These are phyloP conservation scores for Clitoria ternatea DNA, from an alignment of 306 rosid genomes.

Conservation along the genomic window DNA sequence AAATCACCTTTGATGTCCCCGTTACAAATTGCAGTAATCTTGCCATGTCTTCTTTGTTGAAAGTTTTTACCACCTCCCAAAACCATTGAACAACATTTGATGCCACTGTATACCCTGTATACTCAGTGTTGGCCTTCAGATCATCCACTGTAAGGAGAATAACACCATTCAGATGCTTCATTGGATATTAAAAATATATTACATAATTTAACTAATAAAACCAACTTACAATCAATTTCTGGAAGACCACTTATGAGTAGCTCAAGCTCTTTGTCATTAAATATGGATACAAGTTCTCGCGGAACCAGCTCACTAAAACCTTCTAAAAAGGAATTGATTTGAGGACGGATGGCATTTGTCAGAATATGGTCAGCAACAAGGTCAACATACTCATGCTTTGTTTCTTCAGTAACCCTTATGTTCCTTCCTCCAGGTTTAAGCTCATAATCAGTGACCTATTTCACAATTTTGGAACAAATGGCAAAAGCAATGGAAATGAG, in stretches of 20 bases:
- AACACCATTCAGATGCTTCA: slow-evolving; percentile 25
- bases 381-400: slow-evolving; percentile 96
- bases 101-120: slow-evolving; percentile 90
- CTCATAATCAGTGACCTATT: slow-evolving; percentile 95
- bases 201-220: neutral
- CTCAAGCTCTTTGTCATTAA: slow-evolving; percentile 97
- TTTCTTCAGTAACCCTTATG: slow-evolving; percentile 94
- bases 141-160: slow-evolving; percentile 79
- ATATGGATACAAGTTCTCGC: slow-evolving; percentile 75
- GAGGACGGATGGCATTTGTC: slow-evolving; percentile 97
- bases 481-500: slow-evolving; percentile 18
- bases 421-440: slow-evolving; percentile 99
- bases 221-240: slow-evolving; percentile 89
- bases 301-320: slow-evolving; percentile 89
- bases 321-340: slow-evolving; percentile 77
- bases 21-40: slow-evolving; percentile 97
- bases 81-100: slow-evolving; percentile 93
- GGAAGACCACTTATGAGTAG: slow-evolving; percentile 99
- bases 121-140: slow-evolving; percentile 83
- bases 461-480: slow-evolving; percentile 13
- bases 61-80: slow-evolving; percentile 91
- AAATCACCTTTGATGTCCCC: slow-evolving; percentile 93
- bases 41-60: slow-evolving; percentile 99
- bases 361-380: slow-evolving; percentile 93
- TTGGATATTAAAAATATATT: slow-evolving; percentile 9